Evolutionary conservation across 805 yeast species (phyloP), one percentile per base, ranked within the genome.

Genomic region (Ogataea degrootiae): DNA sequence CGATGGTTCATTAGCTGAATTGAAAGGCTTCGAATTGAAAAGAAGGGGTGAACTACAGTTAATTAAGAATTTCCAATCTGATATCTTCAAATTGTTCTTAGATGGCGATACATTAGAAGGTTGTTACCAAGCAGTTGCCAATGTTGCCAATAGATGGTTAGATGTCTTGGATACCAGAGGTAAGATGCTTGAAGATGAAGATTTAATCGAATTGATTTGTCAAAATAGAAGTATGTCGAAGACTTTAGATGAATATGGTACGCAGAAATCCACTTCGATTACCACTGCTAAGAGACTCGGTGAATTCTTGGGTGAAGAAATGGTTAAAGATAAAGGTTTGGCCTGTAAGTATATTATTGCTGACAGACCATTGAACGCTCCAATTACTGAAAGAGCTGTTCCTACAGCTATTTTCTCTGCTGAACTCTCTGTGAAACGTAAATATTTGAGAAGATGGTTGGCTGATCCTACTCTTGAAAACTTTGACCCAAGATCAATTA

Each of bases 371-470:
- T 58, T 75, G 19, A 85, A 84, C 39, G 85, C 96, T 1, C 96
- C 99, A 0, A 91, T 91, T 31, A 89, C 99, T 0, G 98, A 92
- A 60, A 76, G 99, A 55, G 99, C 99, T 0, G 76, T 94, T 40
- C 99, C 99, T 0, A 96, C 95, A 6, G 94, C 97, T 0, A 90
- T 94, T 17, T 95, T 94, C 62, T 85, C 96, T 0, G 84, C 97
- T 0, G 97, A 90, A 31, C 57, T 72, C 11, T 62, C 74, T 3
- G 84, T 85, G 45, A 90, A 89, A 63, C 76, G 83, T 50, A 77
- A 76, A 39, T 94, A 79, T 60, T 67, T 94, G 60, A 78, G 91
- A 57, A 82, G 87, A 58, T 94, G 99, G 99, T 72, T 91, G 36
- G 75, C 80, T 48, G 96, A 92, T 57, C 81, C 87, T 0, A 73